phyloP scores from a whole-genome alignment of 73 alveolate species.

The Effrenium voratum region DNA sequence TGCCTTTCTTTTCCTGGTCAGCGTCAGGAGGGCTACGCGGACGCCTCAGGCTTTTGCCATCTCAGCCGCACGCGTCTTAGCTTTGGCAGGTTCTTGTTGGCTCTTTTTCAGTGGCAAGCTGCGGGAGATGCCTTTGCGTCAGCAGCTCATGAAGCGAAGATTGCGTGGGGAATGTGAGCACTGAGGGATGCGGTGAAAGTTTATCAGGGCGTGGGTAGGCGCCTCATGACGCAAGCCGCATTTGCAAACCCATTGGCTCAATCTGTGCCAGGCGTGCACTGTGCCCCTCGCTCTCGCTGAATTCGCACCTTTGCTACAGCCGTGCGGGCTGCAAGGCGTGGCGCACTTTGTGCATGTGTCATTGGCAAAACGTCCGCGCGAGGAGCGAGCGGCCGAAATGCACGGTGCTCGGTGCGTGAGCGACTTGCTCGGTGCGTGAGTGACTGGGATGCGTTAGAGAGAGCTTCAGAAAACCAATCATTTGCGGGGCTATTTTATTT shows the following conservation, averaged over 20 bases:
- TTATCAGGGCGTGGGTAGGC: constrained; percentile 81
- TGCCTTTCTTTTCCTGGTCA: constrained; percentile 67
- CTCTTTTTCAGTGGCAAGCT: constrained; percentile 57
- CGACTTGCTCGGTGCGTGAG: background rate
- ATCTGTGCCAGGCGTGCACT: constrained; percentile 63
- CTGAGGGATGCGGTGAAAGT: constrained; percentile 80
- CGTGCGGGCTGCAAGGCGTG: constrained; percentile 71
- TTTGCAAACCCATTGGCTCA: background rate
- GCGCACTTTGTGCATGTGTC: background rate
- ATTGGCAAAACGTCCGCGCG: background rate
- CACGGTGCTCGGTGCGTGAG: background rate
- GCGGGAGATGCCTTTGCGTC: constrained; percentile 87
- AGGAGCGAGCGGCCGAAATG: constrained; percentile 58
- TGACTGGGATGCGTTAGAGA: background rate
- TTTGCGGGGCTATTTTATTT: too few species aligned
- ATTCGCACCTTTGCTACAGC: constrained; percentile 65
- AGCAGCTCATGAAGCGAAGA: background rate
- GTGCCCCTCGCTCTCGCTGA: constrained; percentile 66
- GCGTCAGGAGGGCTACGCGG: constrained; percentile 64
- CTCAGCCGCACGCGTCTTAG: background rate
- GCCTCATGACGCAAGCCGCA: background rate
- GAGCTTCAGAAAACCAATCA: background rate
- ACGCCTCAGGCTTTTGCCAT: background rate
- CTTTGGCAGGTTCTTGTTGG: constrained; percentile 24
- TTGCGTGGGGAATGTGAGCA: background rate